Percentiles rank a stretch among this genome's conserved stretches.
Conservation (phyloP, 2,329 filamentous ascomycete genomes). For the Biscogniauxia mediterranea region DNA sequence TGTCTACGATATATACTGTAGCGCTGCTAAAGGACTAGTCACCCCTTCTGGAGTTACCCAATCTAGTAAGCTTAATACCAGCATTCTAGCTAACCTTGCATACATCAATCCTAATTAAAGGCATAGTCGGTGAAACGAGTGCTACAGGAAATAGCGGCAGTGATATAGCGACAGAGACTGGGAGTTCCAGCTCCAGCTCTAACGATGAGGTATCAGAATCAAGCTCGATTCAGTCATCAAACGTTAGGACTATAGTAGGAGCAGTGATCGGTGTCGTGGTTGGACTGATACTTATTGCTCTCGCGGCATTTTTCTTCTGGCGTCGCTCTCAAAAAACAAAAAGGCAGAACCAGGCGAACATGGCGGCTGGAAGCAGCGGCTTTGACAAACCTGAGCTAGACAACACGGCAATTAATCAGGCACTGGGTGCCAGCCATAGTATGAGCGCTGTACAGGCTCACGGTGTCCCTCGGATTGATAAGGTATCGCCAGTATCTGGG, state of each 20-base stretch:
- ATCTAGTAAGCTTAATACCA: conserved; percentile 29
- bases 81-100: conserved; percentile 9
- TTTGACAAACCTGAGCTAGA: conserved; percentile 29
- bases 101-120: conserved; percentile 15
- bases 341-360: not conserved
- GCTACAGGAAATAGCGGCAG: conserved; percentile 10
- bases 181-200: conserved; percentile 2
- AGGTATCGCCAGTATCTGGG: conserved; percentile 26
- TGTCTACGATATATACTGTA: conserved; percentile 49
- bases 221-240: conserved; percentile 22
- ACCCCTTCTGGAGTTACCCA: conserved; percentile 40
- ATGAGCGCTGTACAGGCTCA: conserved; percentile 13
- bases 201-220: conserved; percentile 2
- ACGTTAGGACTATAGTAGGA: conserved; percentile 28
- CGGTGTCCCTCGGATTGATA: conserved; percentile 13
- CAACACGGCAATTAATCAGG: conserved; percentile 11
- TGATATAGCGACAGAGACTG: conserved; percentile 16
- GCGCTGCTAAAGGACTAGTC: conserved; percentile 43
- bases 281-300: conserved; percentile 31
- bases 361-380: not conserved
- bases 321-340: conserved; percentile 18
- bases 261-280: conserved; percentile 35
- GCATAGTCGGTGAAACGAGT: conserved; percentile 25
- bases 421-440: conserved; percentile 14
- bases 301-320: conserved; percentile 37